Base-by-base conservation (phyloP, 768 basidiomycete species). In the Wakefieldia striispora region DNA sequence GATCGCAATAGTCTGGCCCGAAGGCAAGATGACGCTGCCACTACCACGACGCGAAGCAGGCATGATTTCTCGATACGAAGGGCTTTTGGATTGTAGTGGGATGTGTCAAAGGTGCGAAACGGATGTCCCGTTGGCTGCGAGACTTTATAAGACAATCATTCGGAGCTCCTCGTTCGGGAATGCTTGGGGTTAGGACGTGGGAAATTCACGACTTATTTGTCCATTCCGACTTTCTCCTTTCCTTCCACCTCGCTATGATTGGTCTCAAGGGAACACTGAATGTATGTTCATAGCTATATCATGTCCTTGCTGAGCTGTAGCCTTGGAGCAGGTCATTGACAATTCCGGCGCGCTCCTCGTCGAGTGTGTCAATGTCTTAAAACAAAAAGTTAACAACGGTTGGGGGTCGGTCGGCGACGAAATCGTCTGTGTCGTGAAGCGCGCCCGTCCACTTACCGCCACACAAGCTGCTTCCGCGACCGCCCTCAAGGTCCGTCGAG, bases 291-390 rank as follows among this genome's bases (percentile, higher is more conserved):
- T 29, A 29, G 27, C 20, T 14, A 38, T 31, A 16, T 21, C 33
- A 42, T 21, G 4, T 36, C 35, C 19, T 17, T 8, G 24, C 16
- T 20, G 31, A 37, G 43, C 29, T 34, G 54, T 7, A n/a, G 13
- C 8, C 6, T 26, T 29, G 14, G n/a, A 31, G 31, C 49, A 93
- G 91, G 86, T 92, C 56, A 97, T 98, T 68, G 95, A 98, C 76
- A 98, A 98, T 70, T 94, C 95, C 6, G 95, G 95, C 27, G 95
- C 92, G 7, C 78, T 97, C 54, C 74, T 95, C 53, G 86, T 94
- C 36, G 95, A 97, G 75, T 97, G 94, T 64, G 91, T 98, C 66
- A 97, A 97, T 69, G 83, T 98, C 24, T 77, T 97, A 50, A 97
- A 97, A 70, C 84, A 91, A 66, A 98, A 97, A 70, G 91, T 93